Conservation (phyloP, 768 basidiomycete species). For the Phylloporus sp. region DNA sequence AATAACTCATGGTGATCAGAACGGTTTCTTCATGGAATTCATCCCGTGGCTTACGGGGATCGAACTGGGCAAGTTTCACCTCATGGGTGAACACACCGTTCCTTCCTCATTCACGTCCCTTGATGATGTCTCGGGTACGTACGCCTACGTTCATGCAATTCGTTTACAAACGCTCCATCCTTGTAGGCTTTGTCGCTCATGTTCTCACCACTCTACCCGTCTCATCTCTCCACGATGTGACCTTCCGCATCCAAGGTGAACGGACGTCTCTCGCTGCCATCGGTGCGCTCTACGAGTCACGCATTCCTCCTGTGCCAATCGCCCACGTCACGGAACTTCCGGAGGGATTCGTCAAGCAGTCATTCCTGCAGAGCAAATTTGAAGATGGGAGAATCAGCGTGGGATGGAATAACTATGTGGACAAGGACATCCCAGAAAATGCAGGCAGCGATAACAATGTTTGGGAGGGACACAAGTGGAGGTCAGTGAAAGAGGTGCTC, state of each 20-base stretch:
- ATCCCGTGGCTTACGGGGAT: slow-evolving; percentile 29
- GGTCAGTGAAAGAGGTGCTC: slow-evolving; percentile 25
- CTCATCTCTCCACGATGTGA: slow-evolving; percentile 23
- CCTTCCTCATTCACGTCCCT: slow-evolving; percentile 30
- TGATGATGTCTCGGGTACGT: slow-evolving; percentile 33
- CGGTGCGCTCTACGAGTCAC: slow-evolving; percentile 26
- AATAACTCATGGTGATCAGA: slow-evolving; percentile 17
- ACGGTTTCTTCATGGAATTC: slow-evolving; percentile 31
- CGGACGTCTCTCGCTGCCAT: slow-evolving; percentile 23
- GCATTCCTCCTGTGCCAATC: slow-evolving; percentile 17
- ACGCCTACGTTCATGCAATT: neutral
- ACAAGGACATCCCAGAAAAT: slow-evolving; percentile 28
- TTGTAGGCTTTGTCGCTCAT: slow-evolving; percentile 34
- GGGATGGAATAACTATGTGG: slow-evolving; percentile 10
- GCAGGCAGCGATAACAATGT: slow-evolving; percentile 29
- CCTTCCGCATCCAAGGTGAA: slow-evolving; percentile 36
- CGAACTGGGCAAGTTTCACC: slow-evolving; percentile 27
- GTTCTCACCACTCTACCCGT: slow-evolving; percentile 29
- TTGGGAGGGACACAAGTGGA: slow-evolving; percentile 34
- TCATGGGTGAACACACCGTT: slow-evolving; percentile 30
- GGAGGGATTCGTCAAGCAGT: slow-evolving; percentile 27
- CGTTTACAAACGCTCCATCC: slow-evolving; percentile 1
- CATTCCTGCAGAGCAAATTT: slow-evolving; percentile 27
- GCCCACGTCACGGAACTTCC: slow-evolving; percentile 11
- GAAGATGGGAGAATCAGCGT: slow-evolving; percentile 30